phyloP scores from a whole-genome alignment of 768 basidiomycete genomes.

The Phylloporus rhodoxanthus region DNA sequence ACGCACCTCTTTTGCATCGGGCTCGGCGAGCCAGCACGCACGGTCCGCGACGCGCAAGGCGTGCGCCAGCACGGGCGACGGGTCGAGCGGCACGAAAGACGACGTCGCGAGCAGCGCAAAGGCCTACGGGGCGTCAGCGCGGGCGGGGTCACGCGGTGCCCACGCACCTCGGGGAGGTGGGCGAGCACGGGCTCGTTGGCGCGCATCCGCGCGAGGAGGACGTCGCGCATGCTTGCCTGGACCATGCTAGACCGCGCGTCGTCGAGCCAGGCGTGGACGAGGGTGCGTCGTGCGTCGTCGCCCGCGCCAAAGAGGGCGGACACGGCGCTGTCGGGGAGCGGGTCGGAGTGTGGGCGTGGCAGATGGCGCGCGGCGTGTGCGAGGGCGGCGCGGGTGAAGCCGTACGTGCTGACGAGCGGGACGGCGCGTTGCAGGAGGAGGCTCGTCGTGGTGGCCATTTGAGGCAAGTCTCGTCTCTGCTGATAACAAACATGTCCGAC shows the following conservation, averaged over 20 bases:
- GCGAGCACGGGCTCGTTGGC: slow-evolving; percentile 64
- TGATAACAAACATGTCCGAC: slow-evolving; percentile 34
- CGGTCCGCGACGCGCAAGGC: slow-evolving; percentile 58
- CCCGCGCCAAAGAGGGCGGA: slow-evolving; percentile 69
- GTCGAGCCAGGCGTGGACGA: slow-evolving; percentile 71
- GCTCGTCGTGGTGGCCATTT: slow-evolving; percentile 11
- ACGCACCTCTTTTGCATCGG: slow-evolving; percentile 54
- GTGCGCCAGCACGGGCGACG: slow-evolving; percentile 55
- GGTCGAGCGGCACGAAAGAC: slow-evolving; percentile 49
- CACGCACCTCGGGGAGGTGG: slow-evolving; percentile 61
- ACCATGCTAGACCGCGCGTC: slow-evolving; percentile 54
- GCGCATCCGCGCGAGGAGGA: slow-evolving; percentile 50
- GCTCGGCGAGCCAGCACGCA: slow-evolving; percentile 56
- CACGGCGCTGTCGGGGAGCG: slow-evolving; percentile 65
- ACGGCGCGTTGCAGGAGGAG: slow-evolving; percentile 53
- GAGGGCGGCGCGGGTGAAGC: slow-evolving; percentile 70
- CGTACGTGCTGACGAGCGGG: slow-evolving; percentile 58
- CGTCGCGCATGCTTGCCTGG: slow-evolving; percentile 35
- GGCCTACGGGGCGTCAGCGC: slow-evolving; percentile 41
- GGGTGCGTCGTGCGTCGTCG: slow-evolving; percentile 54
- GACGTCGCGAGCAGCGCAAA: slow-evolving; percentile 64
- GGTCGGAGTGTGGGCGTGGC: slow-evolving; percentile 43
- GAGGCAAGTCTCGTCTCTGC: neutral
- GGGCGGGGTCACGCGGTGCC: neutral
- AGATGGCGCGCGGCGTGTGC: slow-evolving; percentile 57